These are phyloP conservation scores for Aspergillus nidulans DNA, from an alignment of 495 filamentous ascomycete genomes.

Conservation along the genomic window DNA sequence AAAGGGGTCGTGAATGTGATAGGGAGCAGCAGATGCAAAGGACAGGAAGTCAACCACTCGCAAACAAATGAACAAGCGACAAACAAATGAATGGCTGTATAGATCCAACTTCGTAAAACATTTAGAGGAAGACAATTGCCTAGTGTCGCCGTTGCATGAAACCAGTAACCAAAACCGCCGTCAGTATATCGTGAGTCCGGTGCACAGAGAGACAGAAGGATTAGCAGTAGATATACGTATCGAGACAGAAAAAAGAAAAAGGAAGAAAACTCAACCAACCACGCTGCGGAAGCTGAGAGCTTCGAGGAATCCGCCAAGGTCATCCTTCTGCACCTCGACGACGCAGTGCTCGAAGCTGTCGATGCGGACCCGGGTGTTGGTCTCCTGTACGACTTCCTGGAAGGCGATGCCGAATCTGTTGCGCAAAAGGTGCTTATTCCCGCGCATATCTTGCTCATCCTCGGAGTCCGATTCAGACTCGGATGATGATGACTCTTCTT, in stretches of 20 bases:
- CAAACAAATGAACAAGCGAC: constrained; percentile 13
- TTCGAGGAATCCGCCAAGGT: constrained; percentile 87
- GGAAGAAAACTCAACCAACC: constrained; percentile 58
- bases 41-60: constrained; percentile 3
- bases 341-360: constrained; percentile 98
- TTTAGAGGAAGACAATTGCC: not conserved
- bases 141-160: constrained; percentile 13
- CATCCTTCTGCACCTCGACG: constrained; percentile 93
- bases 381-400: constrained; percentile 90
- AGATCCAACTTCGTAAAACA: constrained; percentile 23
- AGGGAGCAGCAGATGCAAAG: constrained; percentile 3
- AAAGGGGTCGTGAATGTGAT: constrained; percentile 12
- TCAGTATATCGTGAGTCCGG: constrained; percentile 6
- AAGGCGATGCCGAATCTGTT: constrained; percentile 95
- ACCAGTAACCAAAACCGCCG: constrained; percentile 9
- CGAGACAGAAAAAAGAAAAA: not conserved
- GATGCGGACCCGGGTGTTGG: constrained; percentile 81
- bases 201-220: constrained; percentile 1
- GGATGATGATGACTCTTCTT: constrained; percentile 44
- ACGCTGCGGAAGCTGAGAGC: constrained; percentile 87
- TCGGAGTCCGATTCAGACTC: constrained; percentile 56
- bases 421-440: constrained; percentile 60
- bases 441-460: constrained; percentile 53
- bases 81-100: constrained; percentile 14
- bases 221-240: constrained; percentile 1